Evolutionary conservation across 257 asterid genomes (phyloP).

Genomic region (Scutellaria barbata): DNA sequence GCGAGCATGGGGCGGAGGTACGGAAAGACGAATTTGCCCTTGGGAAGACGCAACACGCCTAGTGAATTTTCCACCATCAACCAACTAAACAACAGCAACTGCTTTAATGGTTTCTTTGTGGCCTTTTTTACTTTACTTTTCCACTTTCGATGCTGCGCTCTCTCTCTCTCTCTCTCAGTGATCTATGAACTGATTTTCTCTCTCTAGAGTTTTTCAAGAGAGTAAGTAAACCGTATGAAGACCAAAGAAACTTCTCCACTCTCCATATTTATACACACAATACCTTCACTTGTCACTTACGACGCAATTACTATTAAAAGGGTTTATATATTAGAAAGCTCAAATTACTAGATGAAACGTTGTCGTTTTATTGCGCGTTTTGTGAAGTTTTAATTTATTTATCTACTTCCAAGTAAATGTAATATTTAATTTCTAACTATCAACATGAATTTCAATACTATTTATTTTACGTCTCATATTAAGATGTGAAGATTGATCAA

Average conservation of each 20-base stretch:
- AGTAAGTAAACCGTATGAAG: constrained; percentile 31
- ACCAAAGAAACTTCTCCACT: background rate
- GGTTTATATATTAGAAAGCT: background rate
- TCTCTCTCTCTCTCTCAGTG: constrained; percentile 30
- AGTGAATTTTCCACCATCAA: constrained; percentile 65
- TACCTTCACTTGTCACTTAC: background rate
- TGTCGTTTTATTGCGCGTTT: constrained; percentile 16
- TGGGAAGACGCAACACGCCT: constrained; percentile 43
- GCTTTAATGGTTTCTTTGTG: constrained; percentile 37
- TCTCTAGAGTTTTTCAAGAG: constrained; percentile 42
- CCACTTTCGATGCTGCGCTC: constrained; percentile 13
- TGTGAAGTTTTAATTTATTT: background rate
- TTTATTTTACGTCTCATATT: background rate
- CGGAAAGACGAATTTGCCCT: constrained; percentile 55
- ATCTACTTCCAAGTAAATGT: background rate
- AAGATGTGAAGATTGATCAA: background rate
- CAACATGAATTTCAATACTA: background rate
- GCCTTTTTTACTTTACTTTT: constrained; percentile 6
- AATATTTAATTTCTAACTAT: background rate
- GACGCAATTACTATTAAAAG: background rate
- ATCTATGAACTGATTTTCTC: constrained; percentile 45
- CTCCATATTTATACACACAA: constrained; percentile 26
- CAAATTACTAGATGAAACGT: constrained; percentile 8
- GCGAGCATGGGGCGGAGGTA: constrained; percentile 46
- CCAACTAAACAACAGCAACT: constrained; percentile 49